Evolutionary conservation across 805 yeast genomes (phyloP), one percentile per base, ranked within the genome.

Genomic region (Kodamaea fukazawae): DNA sequence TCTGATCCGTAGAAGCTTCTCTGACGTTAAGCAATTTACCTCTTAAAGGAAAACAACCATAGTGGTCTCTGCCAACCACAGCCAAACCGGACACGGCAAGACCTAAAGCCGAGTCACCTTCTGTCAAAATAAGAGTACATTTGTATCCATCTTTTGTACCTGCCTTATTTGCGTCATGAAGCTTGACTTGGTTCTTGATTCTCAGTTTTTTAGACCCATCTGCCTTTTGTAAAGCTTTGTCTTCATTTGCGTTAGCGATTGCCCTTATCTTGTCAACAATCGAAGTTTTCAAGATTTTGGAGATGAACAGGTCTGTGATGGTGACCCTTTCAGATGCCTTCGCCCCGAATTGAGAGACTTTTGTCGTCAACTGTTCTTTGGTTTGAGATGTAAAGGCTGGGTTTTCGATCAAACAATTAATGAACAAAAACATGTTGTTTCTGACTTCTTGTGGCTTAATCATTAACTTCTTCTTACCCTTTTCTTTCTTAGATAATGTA

Each of bases 311-410:
- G 43, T 86, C 95, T 11, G 87, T 76, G 4, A 93, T 71, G n/a
- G 74, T 80, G 18, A 75, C 58, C 78, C 85, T 67, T 36, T 66
- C 72, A 40, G 52, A 48, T 10, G 59, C 49, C 69, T 83, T 71
- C 7, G 96, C 86, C 18, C 97, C 97, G 68, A 91, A 93, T 49
- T 90, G 95, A 13, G 84, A 73, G 0, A 81, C 81, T 57, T 93
- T 81, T 0, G 98, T 88, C 16, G 96, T 90, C 53, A 93, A 68
- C 57, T 89, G 96, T 60, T 93, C 99, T 57, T 93, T 93, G 0
- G 99, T 93, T 66, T 93, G 99, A 0, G 98, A 90, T 0, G 97
- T 89, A 60, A 93, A 93, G 0, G 98, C 95, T 0, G 99, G 99
- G 53, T 93, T 93, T 58, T 89, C 96, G 63, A 93, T 81, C 51